Conservation (phyloP, 345 rosid species). For the Noccaea bulbosa region DNA sequence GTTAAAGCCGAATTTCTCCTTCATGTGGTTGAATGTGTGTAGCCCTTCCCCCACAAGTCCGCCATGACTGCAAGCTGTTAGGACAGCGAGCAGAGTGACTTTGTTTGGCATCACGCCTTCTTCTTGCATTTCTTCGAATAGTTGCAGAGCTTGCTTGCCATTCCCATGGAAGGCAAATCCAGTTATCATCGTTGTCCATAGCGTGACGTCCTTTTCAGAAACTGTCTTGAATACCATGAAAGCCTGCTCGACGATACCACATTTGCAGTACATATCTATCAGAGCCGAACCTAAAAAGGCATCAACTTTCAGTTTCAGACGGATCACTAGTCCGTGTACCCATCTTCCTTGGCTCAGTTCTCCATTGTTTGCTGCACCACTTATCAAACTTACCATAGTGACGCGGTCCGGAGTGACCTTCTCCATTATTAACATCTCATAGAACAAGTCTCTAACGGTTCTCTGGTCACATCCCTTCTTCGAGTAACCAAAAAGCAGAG, state of each 20-base stretch:
- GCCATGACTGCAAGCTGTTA: constrained; percentile 60
- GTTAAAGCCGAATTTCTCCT: constrained; percentile 46
- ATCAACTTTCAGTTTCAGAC: constrained; percentile 41
- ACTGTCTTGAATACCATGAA: constrained; percentile 45
- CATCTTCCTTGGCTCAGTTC: constrained; percentile 55
- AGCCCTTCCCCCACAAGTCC: constrained; percentile 59
- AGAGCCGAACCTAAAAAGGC: constrained; percentile 55
- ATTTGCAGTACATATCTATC: constrained; percentile 63
- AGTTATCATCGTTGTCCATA: constrained; percentile 70
- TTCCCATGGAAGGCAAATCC: constrained; percentile 65
- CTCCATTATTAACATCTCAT: constrained; percentile 42
- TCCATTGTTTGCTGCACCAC: constrained; percentile 50
- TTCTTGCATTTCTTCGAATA: constrained; percentile 53
- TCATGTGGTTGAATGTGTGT: constrained; percentile 50
- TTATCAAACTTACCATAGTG: constrained; percentile 52
- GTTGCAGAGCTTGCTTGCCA: constrained; percentile 55
- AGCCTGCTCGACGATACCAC: constrained; percentile 55
- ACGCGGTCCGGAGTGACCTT: constrained; percentile 53
- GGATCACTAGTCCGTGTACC: constrained; percentile 51
- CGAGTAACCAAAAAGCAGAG: constrained; percentile 56
- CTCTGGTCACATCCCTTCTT: constrained; percentile 46
- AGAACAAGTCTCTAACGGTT: constrained; percentile 43
- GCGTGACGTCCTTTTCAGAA: constrained; percentile 49
- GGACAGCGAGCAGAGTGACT: constrained; percentile 56
- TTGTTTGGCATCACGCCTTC: constrained; percentile 48